Evolutionary conservation across 371 early-diverging fungal genomes (phyloP), one percentile per base, ranked within the genome.

Genomic region (Coelomomyces lativittatus): DNA sequence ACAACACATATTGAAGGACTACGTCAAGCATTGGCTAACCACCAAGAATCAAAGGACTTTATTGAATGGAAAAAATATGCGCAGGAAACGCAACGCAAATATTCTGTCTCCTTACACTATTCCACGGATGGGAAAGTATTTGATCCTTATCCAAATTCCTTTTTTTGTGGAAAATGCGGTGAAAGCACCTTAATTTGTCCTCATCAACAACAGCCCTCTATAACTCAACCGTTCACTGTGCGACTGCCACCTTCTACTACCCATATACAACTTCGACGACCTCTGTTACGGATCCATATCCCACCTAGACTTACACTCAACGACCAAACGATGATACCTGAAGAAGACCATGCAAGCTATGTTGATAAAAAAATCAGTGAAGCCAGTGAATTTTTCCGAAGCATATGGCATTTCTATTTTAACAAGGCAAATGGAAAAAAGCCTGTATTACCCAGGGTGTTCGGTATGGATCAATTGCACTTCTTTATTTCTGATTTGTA

Each of bases 1-100:
- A 17, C 17, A 9, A 37, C 32, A 17, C 47, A 46, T 14, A 46
- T 19, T 4, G 12, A 19, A 1, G 1, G 19, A 30, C 40, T 46
- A 25, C 31, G 40, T 23, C 26, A 32, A 7, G 17, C 47, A 17
- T 21, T 46, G 8, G 40, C 40, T 3, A 5, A 14, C n/a, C 17
- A 44, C 24, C 31, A 21, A 25, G 47, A 44, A 25, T 11, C 47
- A 21, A 30, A 25, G 26, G 47, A 46, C 3, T 46, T 17, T 25
- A 0, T 46, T 5, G 45, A 9, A 21, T 46, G 21, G 21, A 5
- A 6, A n/a, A 43, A 7, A 11, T 45, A 11, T 14, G 31, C 47
- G 21, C 10, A 15, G 19, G 47, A 46, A 21, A 39, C 40, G 12
- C 31, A 37, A 14, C 47, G 47, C 39, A 46, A 46, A 24, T 46